These are phyloP conservation scores for Persicaria maculosa DNA, from an alignment of 148 eudicot genomes.

Conservation along the genomic window DNA sequence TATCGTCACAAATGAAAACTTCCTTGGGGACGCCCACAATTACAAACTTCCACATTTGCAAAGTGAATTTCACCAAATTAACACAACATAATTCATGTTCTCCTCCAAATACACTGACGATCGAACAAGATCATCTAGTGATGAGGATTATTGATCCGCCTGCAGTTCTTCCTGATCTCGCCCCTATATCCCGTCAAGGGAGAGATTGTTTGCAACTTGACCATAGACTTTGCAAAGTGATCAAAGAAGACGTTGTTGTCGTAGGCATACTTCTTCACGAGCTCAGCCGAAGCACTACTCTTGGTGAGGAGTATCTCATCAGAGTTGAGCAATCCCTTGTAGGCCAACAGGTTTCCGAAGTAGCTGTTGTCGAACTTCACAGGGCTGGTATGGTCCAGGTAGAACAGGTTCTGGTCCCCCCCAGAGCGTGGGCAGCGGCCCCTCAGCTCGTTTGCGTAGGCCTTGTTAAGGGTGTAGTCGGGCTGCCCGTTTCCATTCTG, in stretches of 20 bases:
- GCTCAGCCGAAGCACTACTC: background rate
- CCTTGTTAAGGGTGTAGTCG: background rate
- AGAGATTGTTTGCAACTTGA: conserved; percentile 25
- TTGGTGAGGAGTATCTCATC: conserved; percentile 17
- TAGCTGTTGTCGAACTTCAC: conserved; percentile 8
- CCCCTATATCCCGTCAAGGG: conserved; percentile 31
- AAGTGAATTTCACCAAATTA: too few relatives aligned
- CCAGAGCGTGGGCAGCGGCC: conserved; percentile 10
- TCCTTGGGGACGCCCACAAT: too few relatives aligned
- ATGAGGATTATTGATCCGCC: conserved; percentile 20
- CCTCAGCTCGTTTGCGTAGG: conserved; percentile 8
- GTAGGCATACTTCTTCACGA: conserved; percentile 19
- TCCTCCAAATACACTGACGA: too few relatives aligned
- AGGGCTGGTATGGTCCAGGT: conserved; percentile 7
- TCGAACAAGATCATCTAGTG: background rate
- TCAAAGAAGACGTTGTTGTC: conserved; percentile 7
- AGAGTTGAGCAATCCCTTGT: conserved; percentile 10
- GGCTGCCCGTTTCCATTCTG: conserved; percentile 11
- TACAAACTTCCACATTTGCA: too few relatives aligned
- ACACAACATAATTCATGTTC: too few relatives aligned
- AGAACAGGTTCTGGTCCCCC: background rate
- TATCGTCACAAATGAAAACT: too few relatives aligned
- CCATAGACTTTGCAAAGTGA: conserved; percentile 26
- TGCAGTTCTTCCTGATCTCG: conserved; percentile 30
- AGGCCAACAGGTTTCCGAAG: conserved; percentile 4